Evolutionary conservation across 2,329 filamentous ascomycete genomes (phyloP).

Genomic region (Arthrinium phaeospermum): DNA sequence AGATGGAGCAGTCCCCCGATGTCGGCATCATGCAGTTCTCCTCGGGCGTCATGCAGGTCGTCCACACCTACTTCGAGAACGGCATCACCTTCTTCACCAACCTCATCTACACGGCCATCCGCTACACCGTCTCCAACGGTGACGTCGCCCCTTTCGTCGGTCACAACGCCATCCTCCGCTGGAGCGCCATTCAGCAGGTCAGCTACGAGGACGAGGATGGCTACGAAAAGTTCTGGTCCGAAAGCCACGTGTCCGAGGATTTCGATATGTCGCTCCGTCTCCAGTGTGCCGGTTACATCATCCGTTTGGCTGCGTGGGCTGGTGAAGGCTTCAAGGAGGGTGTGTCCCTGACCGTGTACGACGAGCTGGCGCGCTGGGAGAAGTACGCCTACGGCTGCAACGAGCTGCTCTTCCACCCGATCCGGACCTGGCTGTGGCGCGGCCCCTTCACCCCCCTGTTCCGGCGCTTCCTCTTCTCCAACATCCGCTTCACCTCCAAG

Average conservation of each 20-base stretch:
- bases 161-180: conserved; percentile 77
- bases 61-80: conserved; percentile 75
- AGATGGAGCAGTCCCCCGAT: conserved; percentile 73
- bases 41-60: conserved; percentile 79
- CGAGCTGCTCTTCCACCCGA: conserved; percentile 72
- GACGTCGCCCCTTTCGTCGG: conserved; percentile 79
- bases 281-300: conserved; percentile 70
- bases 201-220: conserved; percentile 62
- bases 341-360: conserved; percentile 75
- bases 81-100: conserved; percentile 78
- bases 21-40: conserved; percentile 75
- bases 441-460: conserved; percentile 72
- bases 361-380: conserved; percentile 74
- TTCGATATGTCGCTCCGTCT: conserved; percentile 78
- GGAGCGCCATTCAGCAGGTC: conserved; percentile 67
- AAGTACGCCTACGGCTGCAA: conserved; percentile 77
- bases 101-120: conserved; percentile 76
- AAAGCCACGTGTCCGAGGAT: conserved; percentile 77
- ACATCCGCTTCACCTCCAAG: conserved; percentile 70
- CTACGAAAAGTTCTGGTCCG: conserved; percentile 75
- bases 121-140: conserved; percentile 72
- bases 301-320: conserved; percentile 73
- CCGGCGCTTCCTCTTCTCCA: conserved; percentile 62
- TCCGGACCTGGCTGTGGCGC: conserved; percentile 64
- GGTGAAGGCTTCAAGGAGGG: conserved; percentile 75